Percentiles rank a stretch among this genome's conserved stretches.
Evolutionary conservation across 768 basidiomycete genomes (phyloP).

Genomic region (Leccinum fibrillosum): DNA sequence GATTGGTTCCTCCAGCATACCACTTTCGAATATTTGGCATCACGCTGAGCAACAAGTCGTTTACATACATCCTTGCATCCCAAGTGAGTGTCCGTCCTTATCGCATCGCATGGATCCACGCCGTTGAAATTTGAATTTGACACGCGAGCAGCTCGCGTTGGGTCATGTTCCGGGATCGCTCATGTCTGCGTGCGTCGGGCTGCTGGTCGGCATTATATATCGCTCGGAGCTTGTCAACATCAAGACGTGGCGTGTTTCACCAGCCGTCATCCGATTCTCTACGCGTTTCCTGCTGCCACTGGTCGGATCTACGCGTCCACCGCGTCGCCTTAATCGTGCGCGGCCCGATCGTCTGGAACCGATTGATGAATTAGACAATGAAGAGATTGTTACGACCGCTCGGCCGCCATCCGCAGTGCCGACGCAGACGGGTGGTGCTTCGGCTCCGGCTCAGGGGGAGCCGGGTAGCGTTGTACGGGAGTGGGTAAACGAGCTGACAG

Average conservation of each 20-base stretch:
- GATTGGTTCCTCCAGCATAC: constrained; percentile 76
- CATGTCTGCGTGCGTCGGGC: constrained; percentile 58
- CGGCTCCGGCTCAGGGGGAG: constrained; percentile 21
- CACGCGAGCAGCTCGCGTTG: constrained; percentile 55
- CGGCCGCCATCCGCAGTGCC: constrained; percentile 33
- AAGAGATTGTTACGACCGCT: constrained; percentile 66
- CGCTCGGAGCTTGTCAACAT: constrained; percentile 78
- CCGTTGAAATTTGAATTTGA: neutral
- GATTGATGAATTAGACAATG: constrained; percentile 34
- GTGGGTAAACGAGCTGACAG: constrained; percentile 80
- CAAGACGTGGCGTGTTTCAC: constrained; percentile 76
- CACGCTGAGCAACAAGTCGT: constrained; percentile 71
- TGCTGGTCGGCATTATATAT: constrained; percentile 73
- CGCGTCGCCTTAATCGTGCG: constrained; percentile 68
- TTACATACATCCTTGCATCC: constrained; percentile 65
- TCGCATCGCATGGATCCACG: neutral
- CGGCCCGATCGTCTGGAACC: constrained; percentile 52
- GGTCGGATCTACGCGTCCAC: constrained; percentile 59
- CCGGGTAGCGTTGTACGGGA: constrained; percentile 57
- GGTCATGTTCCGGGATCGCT: constrained; percentile 66
- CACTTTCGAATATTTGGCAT: constrained; percentile 73
- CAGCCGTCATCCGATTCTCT: constrained; percentile 51
- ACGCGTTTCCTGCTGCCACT: constrained; percentile 61
- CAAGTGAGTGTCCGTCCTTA: constrained; percentile 49
- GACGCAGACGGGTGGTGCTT: constrained; percentile 19